A percentile compares a stretch with the other conserved stretches of the same genome.
Conservation (phyloP, 768 basidiomycete genomes). For the Pisolithus microcarpus region DNA sequence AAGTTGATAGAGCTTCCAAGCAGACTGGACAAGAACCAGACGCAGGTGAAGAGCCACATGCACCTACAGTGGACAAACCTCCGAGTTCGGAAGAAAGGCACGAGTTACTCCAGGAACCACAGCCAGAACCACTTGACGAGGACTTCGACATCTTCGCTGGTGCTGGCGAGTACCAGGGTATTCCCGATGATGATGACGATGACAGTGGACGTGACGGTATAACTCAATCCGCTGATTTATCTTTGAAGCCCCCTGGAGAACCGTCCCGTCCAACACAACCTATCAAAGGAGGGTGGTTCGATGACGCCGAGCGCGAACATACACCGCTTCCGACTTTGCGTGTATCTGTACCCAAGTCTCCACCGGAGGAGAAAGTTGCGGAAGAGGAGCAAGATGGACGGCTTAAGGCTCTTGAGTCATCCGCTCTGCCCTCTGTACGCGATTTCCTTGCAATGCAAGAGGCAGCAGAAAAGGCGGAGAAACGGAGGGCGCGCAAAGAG, state of each 20-base stretch:
- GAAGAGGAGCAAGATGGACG: conserved; percentile 41
- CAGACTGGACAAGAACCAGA: conserved; percentile 10
- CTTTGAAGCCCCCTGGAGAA: not conserved
- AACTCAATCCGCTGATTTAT: conserved; percentile 5
- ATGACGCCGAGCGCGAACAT: conserved; percentile 30
- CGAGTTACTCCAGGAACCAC: conserved; percentile 12
- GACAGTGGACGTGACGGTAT: conserved; percentile 27
- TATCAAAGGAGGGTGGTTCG: conserved; percentile 38
- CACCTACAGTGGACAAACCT: conserved; percentile 1
- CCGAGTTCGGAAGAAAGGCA: conserved; percentile 9
- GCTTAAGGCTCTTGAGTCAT: conserved; percentile 72
- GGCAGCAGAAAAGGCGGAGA: conserved; percentile 55
- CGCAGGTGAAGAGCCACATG: not conserved
- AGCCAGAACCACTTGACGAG: conserved; percentile 32
- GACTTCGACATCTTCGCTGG: conserved; percentile 85
- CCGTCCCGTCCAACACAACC: not conserved
- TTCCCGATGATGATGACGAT: conserved; percentile 50
- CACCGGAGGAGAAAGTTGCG: conserved; percentile 10
- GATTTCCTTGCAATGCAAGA: conserved; percentile 76
- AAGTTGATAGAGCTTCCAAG: conserved; percentile 29
- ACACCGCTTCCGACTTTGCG: not conserved
- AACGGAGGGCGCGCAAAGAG: conserved; percentile 68
- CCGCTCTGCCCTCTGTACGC: conserved; percentile 73
- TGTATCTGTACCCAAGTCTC: conserved; percentile 8
- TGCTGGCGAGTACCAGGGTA: conserved; percentile 75